Conservation (phyloP, 1,284 basidiomycete genomes). For the Papiliotrema terrestris region DNA sequence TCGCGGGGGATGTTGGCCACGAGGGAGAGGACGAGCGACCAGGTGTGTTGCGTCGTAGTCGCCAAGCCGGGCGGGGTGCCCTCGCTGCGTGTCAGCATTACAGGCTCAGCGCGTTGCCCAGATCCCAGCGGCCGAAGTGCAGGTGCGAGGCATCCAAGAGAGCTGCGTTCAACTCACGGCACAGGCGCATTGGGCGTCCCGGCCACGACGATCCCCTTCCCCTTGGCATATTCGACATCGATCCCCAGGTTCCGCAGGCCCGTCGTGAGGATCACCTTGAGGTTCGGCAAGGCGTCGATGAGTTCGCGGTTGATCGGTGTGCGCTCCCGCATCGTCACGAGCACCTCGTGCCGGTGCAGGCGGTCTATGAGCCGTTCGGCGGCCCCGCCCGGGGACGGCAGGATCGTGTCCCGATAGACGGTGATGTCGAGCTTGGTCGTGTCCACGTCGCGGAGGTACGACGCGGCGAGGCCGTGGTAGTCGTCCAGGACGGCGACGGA, state of each 20-base stretch:
- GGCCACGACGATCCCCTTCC: slow-evolving; percentile 56
- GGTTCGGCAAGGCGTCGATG: slow-evolving; percentile 58
- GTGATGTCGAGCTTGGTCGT: slow-evolving; percentile 19
- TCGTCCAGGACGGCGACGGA: slow-evolving; percentile 60
- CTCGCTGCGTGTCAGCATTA: not conserved
- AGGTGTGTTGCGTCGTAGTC: slow-evolving; percentile 50
- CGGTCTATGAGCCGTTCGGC: slow-evolving; percentile 54
- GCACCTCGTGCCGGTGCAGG: slow-evolving; percentile 56
- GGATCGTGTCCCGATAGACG: slow-evolving; percentile 53
- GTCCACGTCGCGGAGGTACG: slow-evolving; percentile 50
- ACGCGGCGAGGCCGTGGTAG: slow-evolving; percentile 58
- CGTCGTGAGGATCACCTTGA: slow-evolving; percentile 61
- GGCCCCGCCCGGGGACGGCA: slow-evolving; percentile 45
- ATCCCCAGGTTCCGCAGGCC: slow-evolving; percentile 57
- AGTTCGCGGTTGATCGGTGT: slow-evolving; percentile 57
- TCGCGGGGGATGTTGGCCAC: slow-evolving; percentile 56
- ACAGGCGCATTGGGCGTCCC: slow-evolving; percentile 51
- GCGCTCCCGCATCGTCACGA: slow-evolving; percentile 66
- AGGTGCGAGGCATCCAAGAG: too few relatives aligned
- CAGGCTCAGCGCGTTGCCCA: too few relatives aligned
- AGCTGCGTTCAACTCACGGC: slow-evolving; percentile 9
- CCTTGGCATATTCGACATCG: slow-evolving; percentile 49
- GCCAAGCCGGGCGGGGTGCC: slow-evolving; percentile 6
- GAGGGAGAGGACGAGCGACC: slow-evolving; percentile 61
- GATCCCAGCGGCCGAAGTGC: too few relatives aligned